Evolutionary conservation across 345 rosid species (phyloP), one percentile per base, ranked within the genome.

Genomic region (Brassica nigra): DNA sequence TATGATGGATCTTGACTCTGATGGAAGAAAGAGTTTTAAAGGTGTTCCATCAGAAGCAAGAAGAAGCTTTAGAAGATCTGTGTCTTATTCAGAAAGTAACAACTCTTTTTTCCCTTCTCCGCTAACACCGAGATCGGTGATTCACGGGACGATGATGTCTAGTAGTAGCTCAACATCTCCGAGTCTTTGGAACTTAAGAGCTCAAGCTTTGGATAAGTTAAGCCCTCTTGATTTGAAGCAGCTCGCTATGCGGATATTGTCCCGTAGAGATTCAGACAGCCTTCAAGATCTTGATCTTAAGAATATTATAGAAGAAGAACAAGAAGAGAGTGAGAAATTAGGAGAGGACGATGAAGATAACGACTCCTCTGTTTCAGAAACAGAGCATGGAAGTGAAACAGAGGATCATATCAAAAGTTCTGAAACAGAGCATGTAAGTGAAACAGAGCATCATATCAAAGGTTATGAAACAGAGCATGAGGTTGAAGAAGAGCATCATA

Each of bases 191-290:
- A 74, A 83, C 66, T 82, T 86, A n/a, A 66, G 97, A 82, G 87
- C 89, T 80, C 90, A 89, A 65, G 88, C 93, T 27, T 81, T 89
- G 47, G 97, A 87, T 70, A 96, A 89, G 75, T 58, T 90, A 77
- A 93, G 87, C 70, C 95, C 90, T 2, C 74, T 89, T n/a, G 97
- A 89, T 39, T 39, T 86, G 54, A 90, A 91, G 80, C 88, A 83
- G 61, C 84, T 90, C 52, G 70, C 88, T 0, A 75, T 88, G 54
- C 84, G 86, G 58, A 81, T 87, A 68, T 66, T 85, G 72, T 80
- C 91, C 0, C 71, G 79, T 5, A 57, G 72, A 30, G 85, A 79
- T 64, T 61, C 69, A 27, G 83, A 81, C 30, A 78, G 67, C 33
- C 28, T 39, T 30, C 42, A 4, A 16, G 39, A 29, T 70, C 16